Conservation (phyloP, 2,329 filamentous ascomycete genomes). For the Calonectria pseudoreteaudii region DNA sequence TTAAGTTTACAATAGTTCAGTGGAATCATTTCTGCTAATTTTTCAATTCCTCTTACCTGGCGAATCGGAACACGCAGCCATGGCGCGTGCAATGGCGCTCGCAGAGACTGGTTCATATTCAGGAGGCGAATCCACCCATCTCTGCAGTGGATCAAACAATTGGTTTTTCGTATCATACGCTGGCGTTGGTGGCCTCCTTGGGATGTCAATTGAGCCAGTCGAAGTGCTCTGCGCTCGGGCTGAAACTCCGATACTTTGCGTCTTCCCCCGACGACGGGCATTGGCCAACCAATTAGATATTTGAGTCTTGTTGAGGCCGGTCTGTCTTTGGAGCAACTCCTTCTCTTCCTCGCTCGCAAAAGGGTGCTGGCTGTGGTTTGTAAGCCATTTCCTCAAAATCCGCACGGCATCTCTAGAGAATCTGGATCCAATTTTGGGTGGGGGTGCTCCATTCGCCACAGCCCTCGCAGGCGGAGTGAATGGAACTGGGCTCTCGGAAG, state of each 20-base stretch:
- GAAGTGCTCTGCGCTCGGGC: neutral
- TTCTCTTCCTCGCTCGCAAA: slow-evolving; percentile 88
- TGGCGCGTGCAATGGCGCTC: slow-evolving; percentile 40
- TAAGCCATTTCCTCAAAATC: slow-evolving; percentile 33
- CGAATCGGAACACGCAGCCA: slow-evolving; percentile 17
- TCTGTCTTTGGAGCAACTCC: slow-evolving; percentile 74
- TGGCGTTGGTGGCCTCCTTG: slow-evolving; percentile 6
- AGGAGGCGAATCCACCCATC: slow-evolving; percentile 45
- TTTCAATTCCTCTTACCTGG: neutral
- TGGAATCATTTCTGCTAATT: neutral
- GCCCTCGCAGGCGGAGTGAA: neutral
- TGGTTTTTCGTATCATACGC: neutral
- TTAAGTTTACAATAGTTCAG: neutral
- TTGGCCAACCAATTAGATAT: slow-evolving; percentile 91
- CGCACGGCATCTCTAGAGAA: slow-evolving; percentile 37
- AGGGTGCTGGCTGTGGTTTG: slow-evolving; percentile 67
- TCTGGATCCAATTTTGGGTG: slow-evolving; percentile 37
- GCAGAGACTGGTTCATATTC: slow-evolving; percentile 44
- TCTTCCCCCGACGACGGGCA: slow-evolving; percentile 80
- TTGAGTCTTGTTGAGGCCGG: slow-evolving; percentile 80
- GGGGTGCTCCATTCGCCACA: slow-evolving; percentile 8
- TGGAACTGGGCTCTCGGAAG: neutral
- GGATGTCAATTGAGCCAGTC: neutral
- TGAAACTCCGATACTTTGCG: slow-evolving; percentile 49
- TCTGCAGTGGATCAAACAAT: slow-evolving; percentile 36